Evolutionary conservation across 2,329 filamentous ascomycete species (phyloP), one percentile per base, ranked within the genome.

Genomic region (Sporothrix euskadiensis): DNA sequence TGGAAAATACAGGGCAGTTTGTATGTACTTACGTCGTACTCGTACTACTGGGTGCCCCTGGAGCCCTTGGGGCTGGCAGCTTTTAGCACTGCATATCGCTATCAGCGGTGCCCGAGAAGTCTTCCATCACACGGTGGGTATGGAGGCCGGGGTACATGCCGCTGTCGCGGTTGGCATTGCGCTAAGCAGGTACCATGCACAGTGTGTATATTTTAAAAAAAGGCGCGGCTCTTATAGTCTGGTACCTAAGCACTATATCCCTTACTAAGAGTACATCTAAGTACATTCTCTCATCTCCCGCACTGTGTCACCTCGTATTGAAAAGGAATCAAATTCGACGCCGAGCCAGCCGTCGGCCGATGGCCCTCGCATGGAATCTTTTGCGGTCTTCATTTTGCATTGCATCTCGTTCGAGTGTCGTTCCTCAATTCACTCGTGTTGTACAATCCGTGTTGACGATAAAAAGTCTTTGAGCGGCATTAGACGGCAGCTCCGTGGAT

Each of bases 321-420:
- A 32, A 52, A 14, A 10, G 41, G 16, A 56, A 41, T 19, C 32
- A 56, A 41, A 26, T 10, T n/a, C 35, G 39, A 57, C 54, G 54
- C 69, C 69, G 69, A 59, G 54, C 69, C 69, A 71, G 69, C 69
- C 69, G 68, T 70, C 68, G 69, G 68, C 39, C 22, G 35, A 57
- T 49, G 35, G 52, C 22, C 54, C 35, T 32, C 49, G 19, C 52
- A 47, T 57, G 52, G 52, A 71, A 61, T 30, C 54, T 59, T 41
- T 59, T 41, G 12, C 26, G 12, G 4, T 54, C 12, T 22, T 54
- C 26, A 22, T 52, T 68, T 39, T 39, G 41, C 30, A 39, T 56
- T 22, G 8, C 49, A 35, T 39, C 49, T 56, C 12, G 6, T 54
- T 41, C 22, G 57, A 0, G 56, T 59, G 6, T 44, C 22, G 22